Evolutionary conservation across 2,329 filamentous ascomycete species (phyloP), one percentile per base, ranked within the genome.

Genomic region (Zalaria obscura): DNA sequence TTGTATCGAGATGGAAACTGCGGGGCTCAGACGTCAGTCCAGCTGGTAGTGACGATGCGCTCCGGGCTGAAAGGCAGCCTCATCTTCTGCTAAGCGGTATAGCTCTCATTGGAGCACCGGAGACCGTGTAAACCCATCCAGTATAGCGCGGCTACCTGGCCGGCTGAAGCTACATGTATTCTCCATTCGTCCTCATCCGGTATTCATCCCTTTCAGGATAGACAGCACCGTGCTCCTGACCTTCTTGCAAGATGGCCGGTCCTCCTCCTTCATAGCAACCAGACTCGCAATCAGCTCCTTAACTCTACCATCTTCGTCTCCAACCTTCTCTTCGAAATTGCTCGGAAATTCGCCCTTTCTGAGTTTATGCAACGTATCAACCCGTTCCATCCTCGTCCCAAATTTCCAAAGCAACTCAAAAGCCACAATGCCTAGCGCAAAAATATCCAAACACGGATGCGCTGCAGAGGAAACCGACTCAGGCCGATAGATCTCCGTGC

Each of bases 401-500:
- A 81, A 74, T 4, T 58, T 63, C 46, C 69, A 72, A 0, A 80
- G 49, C 36, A 81, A 61, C 54, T 83, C 78, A 35, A 80, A 75
- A 0, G 75, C 60, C 27, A 80, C 72, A 7, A 80, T 67, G 0
- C 76, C 77, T 1, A 80, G 59, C 0, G 75, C 70, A 49, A 72
- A 80, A 0, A 80, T 63, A 46, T 81, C 78, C 2, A 78, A 56
- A 41, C 72, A 75, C 43, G 70, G 68, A 50, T 64, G 70, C 34
- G 63, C 47, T 45, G 28, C 46, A 11, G 28, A 33, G 6, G 34
- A 51, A 37, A 48, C 46, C 4, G 53, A 53, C 2, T 67, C 64
- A 3, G 76, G 77, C 4, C 73, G 69, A 49, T 81, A 80, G 45
- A 78, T 71, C 43, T 75, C 70, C 0, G 77, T 80, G 1, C 76